Evolutionary conservation across 139 green algal species (phyloP), one percentile per base, ranked within the genome.

Genomic region (Tetradesmus lagerheimii): DNA sequence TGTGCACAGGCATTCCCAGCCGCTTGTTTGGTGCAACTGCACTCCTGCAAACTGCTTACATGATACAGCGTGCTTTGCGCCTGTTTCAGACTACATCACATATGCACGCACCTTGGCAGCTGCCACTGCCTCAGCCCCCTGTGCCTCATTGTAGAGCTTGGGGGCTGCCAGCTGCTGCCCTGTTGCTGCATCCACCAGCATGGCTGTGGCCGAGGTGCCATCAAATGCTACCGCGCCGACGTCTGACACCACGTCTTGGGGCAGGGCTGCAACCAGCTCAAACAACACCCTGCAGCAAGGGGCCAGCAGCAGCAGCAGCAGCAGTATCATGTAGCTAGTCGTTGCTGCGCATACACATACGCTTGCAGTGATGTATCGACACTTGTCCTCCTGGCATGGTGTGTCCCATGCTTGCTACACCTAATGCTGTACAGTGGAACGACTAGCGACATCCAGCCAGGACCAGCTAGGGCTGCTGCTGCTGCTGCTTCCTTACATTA

Each of bases 121-220:
- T n/a, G 87, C 79, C 0, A 97, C 93, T 23, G 91, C 91, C 0
- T 86, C 80, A 34, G 82, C 34, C 0, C 82, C 45, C 85, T 97
- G 95, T 1, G 91, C 93, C 80, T 97, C 95, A 75, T 98, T 97
- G 93, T 98, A 98, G 76, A 98, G 93, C 83, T 96, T 95, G 0
- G 96, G 84, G 0, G 91, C 89, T 0, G 92, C 91, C 88, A 99
- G 88, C 74, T 94, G 37, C 25, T 62, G 50, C 0, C 94, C 93
- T 23, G 77, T 94, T 11, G 66, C 23, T 18, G 53, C 76, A 86
- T 99, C 96, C 18, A 99, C 87, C 50, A 99, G 94, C 89, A 99
- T 38, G 0, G 96, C 93, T 25, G 97, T 99, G 71, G 95, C 92
- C 18, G 95, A 98, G 15, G 97, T 99, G 84, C 97, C 97, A 79